These are phyloP conservation scores for Harrya chromipes DNA, from an alignment of 768 basidiomycete genomes.

Conservation along the genomic window DNA sequence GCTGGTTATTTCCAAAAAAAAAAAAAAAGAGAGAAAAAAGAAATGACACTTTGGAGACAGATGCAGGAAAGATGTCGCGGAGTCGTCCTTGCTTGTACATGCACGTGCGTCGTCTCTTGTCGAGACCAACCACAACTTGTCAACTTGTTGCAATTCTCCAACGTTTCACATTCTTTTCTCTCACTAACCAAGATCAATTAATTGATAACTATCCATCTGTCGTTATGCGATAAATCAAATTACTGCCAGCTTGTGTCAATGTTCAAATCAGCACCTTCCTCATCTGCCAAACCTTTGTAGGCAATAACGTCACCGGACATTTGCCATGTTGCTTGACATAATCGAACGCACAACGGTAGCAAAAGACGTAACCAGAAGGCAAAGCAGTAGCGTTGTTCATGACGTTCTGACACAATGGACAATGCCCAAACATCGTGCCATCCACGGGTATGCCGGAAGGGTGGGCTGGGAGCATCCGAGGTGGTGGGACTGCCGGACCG, in stretches of 20 bases:
- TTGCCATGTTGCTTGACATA: constrained; percentile 71
- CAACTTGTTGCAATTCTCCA: no score
- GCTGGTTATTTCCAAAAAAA: constrained; percentile 18
- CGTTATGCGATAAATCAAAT: constrained; percentile 9
- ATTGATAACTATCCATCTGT: constrained; percentile 2
- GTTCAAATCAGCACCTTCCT: constrained; percentile 78
- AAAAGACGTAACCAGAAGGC: constrained; percentile 93
- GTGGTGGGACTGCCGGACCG: constrained; percentile 75
- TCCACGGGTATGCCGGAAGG: constrained; percentile 68
- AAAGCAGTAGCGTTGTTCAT: constrained; percentile 87
- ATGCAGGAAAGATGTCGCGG: background rate
- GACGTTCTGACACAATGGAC: constrained; percentile 70
- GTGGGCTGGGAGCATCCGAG: constrained; percentile 70
- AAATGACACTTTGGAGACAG: constrained; percentile 14
- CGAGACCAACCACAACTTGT: background rate
- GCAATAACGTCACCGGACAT: constrained; percentile 87
- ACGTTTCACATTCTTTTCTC: no score
- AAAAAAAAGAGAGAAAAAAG: background rate
- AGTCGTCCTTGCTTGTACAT: background rate
- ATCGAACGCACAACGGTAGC: constrained; percentile 87
- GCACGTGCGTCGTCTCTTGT: constrained; percentile 21
- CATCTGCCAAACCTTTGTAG: constrained; percentile 74
- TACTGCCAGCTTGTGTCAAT: background rate
- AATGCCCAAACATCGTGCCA: constrained; percentile 67
- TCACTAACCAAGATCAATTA: background rate